Evolutionary conservation across 2,329 filamentous ascomycete genomes (phyloP).

Genomic region (Parascedosporium putredinis): DNA sequence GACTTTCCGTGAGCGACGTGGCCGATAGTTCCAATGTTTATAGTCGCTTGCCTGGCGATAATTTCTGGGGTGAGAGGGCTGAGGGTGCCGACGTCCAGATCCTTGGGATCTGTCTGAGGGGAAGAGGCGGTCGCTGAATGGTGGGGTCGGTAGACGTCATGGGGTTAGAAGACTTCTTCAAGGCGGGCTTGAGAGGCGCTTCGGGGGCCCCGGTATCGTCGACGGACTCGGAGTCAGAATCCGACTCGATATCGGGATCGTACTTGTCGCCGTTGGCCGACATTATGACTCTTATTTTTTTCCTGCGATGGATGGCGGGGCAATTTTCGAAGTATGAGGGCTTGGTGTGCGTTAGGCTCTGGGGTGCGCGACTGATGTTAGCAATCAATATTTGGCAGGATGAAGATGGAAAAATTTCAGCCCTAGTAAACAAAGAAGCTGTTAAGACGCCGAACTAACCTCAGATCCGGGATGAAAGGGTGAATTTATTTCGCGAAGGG

Average conservation of each 20-base stretch:
- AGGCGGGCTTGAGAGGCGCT: slow-evolving; percentile 68
- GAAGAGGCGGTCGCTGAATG: slow-evolving; percentile 43
- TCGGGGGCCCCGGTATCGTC: slow-evolving; percentile 50
- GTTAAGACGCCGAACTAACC: slow-evolving; percentile 1
- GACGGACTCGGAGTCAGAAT: slow-evolving; percentile 50
- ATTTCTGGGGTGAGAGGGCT: slow-evolving; percentile 90
- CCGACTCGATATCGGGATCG: slow-evolving; percentile 64
- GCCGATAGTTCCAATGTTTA: slow-evolving; percentile 97
- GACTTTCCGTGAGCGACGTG: slow-evolving; percentile 99
- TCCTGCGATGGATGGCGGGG: slow-evolving; percentile 16
- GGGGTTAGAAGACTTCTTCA: slow-evolving; percentile 57
- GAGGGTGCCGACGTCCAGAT: slow-evolving; percentile 71
- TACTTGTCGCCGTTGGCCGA: slow-evolving; percentile 54
- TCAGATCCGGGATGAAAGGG: not conserved
- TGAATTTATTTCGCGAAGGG: slow-evolving; percentile 8
- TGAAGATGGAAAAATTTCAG: too few relatives aligned
- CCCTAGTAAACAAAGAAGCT: not conserved
- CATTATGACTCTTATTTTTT: slow-evolving; percentile 26
- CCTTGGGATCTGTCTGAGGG: slow-evolving; percentile 85
- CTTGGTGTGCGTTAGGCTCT: slow-evolving; percentile 8
- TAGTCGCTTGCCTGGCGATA: slow-evolving; percentile 93
- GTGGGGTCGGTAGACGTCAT: slow-evolving; percentile 40
- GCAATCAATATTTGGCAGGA: not conserved
- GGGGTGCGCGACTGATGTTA: not conserved
- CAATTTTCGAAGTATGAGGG: slow-evolving; percentile 12